Evolutionary conservation across 768 basidiomycete species (phyloP).

Genomic region (Russula compacta): DNA sequence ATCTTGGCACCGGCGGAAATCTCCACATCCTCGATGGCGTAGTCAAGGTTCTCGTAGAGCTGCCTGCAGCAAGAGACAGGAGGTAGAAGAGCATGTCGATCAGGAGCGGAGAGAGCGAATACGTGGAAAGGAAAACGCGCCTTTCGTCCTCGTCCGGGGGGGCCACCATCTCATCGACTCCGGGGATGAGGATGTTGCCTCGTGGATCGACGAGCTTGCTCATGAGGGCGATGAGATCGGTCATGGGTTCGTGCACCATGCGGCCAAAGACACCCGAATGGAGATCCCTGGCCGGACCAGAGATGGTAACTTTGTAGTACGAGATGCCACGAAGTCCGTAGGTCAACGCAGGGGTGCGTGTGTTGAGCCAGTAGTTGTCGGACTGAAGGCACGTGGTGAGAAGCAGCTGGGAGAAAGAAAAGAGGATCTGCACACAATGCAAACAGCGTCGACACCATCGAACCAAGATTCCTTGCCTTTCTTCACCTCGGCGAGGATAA

Average conservation of each 20-base stretch:
- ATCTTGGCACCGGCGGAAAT: conserved; percentile 65
- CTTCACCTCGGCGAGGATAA: conserved; percentile 66
- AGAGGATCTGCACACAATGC: conserved; percentile 50
- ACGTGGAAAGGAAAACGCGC: conserved; percentile 29
- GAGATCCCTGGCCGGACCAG: conserved; percentile 79
- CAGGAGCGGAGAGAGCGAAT: background rate
- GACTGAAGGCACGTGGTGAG: conserved; percentile 36
- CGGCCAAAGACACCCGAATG: conserved; percentile 86
- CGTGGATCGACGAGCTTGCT: conserved; percentile 70
- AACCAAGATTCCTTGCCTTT: conserved; percentile 66
- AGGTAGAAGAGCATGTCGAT: background rate
- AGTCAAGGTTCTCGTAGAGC: conserved; percentile 70
- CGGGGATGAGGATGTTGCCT: conserved; percentile 84
- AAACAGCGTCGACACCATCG: conserved; percentile 82
- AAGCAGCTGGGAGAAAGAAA: background rate
- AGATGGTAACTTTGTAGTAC: conserved; percentile 76
- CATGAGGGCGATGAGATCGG: conserved; percentile 78
- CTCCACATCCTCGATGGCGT: conserved; percentile 63
- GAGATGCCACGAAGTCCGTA: conserved; percentile 84
- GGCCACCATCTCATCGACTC: conserved; percentile 77
- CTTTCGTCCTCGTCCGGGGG: conserved; percentile 64
- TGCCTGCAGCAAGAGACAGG: conserved; percentile 30
- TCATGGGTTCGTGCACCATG: conserved; percentile 88
- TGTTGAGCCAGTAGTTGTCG: conserved; percentile 93
- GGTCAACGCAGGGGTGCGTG: conserved; percentile 69